Conservation (phyloP, 768 basidiomycete genomes). For the Psilocybe cubensis region DNA sequence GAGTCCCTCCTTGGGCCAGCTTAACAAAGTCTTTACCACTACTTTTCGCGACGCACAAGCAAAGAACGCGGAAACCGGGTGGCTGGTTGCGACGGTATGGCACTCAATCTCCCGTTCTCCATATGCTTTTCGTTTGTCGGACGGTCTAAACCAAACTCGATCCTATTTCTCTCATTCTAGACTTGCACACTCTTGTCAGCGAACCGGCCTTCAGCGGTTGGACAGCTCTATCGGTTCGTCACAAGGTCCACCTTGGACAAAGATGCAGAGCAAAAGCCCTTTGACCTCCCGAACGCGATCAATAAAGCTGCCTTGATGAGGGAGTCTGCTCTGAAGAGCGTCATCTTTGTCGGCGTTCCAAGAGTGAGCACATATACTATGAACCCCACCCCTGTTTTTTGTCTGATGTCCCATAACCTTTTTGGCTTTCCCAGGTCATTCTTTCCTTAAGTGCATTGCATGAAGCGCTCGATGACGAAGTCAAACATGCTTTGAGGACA, state of each 20-base stretch:
- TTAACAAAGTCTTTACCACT: constrained; percentile 58
- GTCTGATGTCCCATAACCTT: neutral
- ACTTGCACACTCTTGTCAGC: constrained; percentile 84
- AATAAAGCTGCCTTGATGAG: constrained; percentile 84
- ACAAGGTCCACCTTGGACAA: constrained; percentile 48
- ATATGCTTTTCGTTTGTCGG: neutral
- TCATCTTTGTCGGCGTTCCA: constrained; percentile 88
- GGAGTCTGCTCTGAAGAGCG: constrained; percentile 87
- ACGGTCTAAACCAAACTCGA: constrained; percentile 9
- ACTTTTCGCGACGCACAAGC: constrained; percentile 70
- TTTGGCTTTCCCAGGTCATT: constrained; percentile 62
- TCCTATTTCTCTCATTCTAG: constrained; percentile 40
- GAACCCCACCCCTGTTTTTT: neutral
- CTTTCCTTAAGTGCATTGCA: constrained; percentile 78
- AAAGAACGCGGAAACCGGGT: constrained; percentile 72
- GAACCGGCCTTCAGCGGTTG: constrained; percentile 80
- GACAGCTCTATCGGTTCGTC: constrained; percentile 80
- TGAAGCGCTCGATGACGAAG: constrained; percentile 80
- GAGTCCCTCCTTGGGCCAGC: constrained; percentile 54
- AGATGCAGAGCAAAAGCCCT: constrained; percentile 38
- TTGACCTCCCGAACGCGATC: constrained; percentile 58
- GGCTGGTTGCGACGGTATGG: constrained; percentile 79
- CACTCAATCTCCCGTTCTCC: constrained; percentile 6
- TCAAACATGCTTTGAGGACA: constrained; percentile 71
- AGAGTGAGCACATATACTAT: constrained; percentile 56